Evolutionary conservation across 176 grass and related monocot genomes (phyloP).

Genomic region (Avena insularis): DNA sequence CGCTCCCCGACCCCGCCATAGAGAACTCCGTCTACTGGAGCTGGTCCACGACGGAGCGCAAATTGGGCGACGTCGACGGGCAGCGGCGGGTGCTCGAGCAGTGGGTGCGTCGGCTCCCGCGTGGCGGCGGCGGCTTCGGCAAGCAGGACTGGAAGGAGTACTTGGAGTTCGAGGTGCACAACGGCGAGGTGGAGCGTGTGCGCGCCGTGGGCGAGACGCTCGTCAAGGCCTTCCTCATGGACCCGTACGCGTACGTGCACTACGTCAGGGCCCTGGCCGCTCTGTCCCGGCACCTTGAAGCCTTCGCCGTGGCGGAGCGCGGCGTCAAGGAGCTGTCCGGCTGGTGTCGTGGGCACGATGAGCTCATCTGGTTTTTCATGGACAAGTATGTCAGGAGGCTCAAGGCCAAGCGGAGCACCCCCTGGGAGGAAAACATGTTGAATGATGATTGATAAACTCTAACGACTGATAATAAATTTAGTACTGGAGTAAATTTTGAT

Average conservation of each 20-base stretch:
- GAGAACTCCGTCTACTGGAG: background rate
- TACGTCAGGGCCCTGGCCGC: conserved; percentile 11
- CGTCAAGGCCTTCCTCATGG: background rate
- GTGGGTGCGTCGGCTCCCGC: background rate
- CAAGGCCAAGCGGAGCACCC: background rate
- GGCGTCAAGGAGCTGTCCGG: background rate
- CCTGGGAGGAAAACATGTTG: background rate
- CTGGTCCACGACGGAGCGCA: background rate
- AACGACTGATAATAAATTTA: too few relatives aligned
- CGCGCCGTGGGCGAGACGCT: background rate
- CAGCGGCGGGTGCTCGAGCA: background rate
- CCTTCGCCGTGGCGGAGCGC: background rate
- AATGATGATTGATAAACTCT: too few relatives aligned
- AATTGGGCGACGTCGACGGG: background rate
- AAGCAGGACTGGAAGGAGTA: background rate
- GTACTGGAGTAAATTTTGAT: too few relatives aligned
- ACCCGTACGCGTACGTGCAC: background rate
- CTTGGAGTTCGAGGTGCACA: background rate
- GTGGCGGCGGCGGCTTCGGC: background rate
- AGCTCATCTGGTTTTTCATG: background rate
- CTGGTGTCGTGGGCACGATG: background rate
- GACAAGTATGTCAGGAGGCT: background rate
- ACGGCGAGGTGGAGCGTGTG: background rate
- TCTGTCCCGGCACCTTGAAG: background rate
- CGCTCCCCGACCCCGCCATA: background rate